Percentiles rank a stretch among this genome's conserved stretches.
phyloP scores from a whole-genome alignment of 345 rosid genomes.

The Murraya paniculata region DNA sequence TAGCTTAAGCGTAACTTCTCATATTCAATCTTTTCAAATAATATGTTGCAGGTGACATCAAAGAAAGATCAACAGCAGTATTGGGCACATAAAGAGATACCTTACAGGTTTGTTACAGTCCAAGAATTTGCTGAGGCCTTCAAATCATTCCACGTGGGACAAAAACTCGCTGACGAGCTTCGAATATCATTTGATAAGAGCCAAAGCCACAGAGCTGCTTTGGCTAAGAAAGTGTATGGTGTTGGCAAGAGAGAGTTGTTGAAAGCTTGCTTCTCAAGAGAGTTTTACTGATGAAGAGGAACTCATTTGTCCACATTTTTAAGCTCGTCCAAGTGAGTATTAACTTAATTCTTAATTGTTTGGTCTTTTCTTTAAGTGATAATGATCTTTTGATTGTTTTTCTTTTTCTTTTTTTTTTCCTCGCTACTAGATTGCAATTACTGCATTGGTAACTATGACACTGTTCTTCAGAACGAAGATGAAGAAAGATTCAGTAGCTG shows the following conservation, averaged over 20 bases:
- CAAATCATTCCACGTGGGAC: slow-evolving; percentile 58
- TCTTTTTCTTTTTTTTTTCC: too few species aligned
- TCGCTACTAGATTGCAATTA: slow-evolving; percentile 32
- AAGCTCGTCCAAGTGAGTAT: slow-evolving; percentile 55
- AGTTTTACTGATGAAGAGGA: slow-evolving; percentile 73
- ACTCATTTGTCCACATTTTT: slow-evolving; percentile 65
- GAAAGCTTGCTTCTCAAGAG: slow-evolving; percentile 62
- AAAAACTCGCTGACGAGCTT: slow-evolving; percentile 41
- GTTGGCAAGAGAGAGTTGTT: slow-evolving; percentile 57
- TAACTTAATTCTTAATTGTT: neutral
- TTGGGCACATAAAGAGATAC: slow-evolving; percentile 55
- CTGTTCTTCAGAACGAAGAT: slow-evolving; percentile 61
- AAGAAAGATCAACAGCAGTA: slow-evolving; percentile 80
- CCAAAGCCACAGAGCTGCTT: slow-evolving; percentile 70
- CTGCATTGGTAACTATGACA: slow-evolving; percentile 41
- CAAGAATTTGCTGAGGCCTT: slow-evolving; percentile 69
- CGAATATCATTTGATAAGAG: slow-evolving; percentile 47
- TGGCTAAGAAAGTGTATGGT: slow-evolving; percentile 58
- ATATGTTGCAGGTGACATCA: slow-evolving; percentile 66
- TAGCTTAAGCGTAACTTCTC: neutral
- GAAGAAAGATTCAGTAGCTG: slow-evolving; percentile 35
- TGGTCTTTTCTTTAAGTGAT: neutral
- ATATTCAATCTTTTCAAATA: neutral
- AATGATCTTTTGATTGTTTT: slow-evolving; percentile 10
- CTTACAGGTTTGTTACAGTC: slow-evolving; percentile 59